Base-by-base conservation (phyloP, 164 flowering plant genomes). In the Annona cherimola region DNA sequence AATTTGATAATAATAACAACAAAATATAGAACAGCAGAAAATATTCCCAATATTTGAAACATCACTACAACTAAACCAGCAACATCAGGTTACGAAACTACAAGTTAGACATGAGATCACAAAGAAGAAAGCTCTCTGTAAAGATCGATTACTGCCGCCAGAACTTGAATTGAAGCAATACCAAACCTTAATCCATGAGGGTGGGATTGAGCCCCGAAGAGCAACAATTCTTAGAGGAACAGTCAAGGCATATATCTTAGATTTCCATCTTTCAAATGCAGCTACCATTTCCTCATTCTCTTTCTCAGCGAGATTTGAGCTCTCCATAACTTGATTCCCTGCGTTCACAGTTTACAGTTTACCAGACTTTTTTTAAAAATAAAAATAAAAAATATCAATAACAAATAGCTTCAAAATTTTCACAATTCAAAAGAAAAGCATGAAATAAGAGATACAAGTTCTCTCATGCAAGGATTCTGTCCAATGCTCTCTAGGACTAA, bases 161-260 rank as follows among this genome's bases (percentile, higher is more conserved):
- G 35, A 26, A 26, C 35, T 26, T 26, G 35, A 26, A 26, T 26
- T 26, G 35, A 26, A 26, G 35, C 35, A 26, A 26, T 16, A 50
- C 11, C 57, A 43, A 60, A 82, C 84, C 82, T 79, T 82, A 69
- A 73, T 39, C 84, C 84, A 82, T 42, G 80, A 72, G 61, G 84
- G 95, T 72, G 97, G 96, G 4, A 90, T 43, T 12, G 98, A 92
- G 68, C 88, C 92, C 59, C 87, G 91, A 0, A 92, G 84, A 76
- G 95, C 84, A 76, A 92, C 89, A 4, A 94, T 69, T 72, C 82
- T 85, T 14, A 92, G 71, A 68, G 97, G 97, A 3, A 92, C 98
- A 41, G 92, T 85, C 76, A 92, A 74, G 35, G 96, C 87, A 73
- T 75, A 92, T 20, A 88, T 69, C 76, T 90, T 94, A 7, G 97